These are phyloP conservation scores for Carex cristatella DNA, from an alignment of 176 grass and related monocot genomes.

Conservation along the genomic window DNA sequence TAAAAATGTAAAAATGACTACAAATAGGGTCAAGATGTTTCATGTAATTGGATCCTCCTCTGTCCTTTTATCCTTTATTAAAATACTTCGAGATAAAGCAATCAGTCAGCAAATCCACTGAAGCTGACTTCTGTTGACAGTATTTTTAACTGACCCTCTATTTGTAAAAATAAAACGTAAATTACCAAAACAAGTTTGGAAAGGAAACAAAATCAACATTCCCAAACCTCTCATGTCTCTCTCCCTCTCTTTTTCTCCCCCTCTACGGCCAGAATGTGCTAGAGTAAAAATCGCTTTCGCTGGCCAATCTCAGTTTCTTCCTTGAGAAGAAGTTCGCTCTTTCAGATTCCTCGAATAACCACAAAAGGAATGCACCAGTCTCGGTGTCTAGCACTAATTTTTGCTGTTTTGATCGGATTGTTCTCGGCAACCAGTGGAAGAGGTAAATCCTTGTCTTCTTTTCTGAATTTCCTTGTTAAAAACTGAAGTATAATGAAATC, in stretches of 20 bases:
- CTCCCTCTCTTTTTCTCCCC: not conserved
- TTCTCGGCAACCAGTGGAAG: not conserved
- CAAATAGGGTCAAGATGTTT: too few relatives aligned
- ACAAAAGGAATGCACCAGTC: slow-evolving; percentile 1
- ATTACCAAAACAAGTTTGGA: too few relatives aligned
- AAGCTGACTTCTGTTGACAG: too few relatives aligned
- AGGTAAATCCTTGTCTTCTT: not conserved
- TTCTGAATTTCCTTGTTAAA: not conserved
- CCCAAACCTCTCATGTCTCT: not conserved
- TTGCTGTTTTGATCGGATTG: slow-evolving; percentile 10
- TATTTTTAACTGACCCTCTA: too few relatives aligned
- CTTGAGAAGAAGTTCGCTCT: not conserved
- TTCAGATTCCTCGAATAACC: not conserved
- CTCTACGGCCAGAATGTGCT: slow-evolving; percentile 4
- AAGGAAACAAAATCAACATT: too few relatives aligned
- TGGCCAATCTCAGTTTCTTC: not conserved
- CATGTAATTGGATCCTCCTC: too few relatives aligned
- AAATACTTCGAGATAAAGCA: not conserved
- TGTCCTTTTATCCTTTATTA: not conserved
- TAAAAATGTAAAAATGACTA: too few relatives aligned
- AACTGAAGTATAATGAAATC: not conserved
- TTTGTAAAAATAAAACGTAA: too few relatives aligned
- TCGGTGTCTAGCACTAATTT: not conserved
- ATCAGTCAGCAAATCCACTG: not conserved
- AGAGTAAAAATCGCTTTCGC: not conserved